These are phyloP conservation scores for Thinopyrum obtusiflorum DNA, from an alignment of 202 grass and related monocot species.

Conservation along the genomic window DNA sequence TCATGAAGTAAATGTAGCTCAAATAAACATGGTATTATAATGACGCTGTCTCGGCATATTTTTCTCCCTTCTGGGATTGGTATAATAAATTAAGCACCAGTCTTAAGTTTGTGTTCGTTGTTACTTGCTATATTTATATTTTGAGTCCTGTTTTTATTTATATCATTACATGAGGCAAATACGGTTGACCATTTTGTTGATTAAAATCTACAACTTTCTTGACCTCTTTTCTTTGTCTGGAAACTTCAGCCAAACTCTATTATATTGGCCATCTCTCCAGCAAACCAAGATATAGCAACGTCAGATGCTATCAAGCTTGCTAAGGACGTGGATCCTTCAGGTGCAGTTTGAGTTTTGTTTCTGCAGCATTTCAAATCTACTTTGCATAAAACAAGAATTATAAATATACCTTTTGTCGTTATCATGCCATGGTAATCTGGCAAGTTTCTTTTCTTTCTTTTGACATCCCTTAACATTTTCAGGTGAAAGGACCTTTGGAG, in stretches of 20 bases:
- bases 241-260: constrained; percentile 78
- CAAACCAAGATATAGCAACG: constrained; percentile 99
- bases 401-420: not conserved
- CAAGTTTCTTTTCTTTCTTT: constrained; percentile 17
- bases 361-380: constrained; percentile 10
- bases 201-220: not conserved
- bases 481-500: constrained; percentile 98
- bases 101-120: not conserved
- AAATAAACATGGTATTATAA: constrained; percentile 5
- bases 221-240: constrained; percentile 26
- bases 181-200: not conserved
- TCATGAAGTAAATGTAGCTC: not conserved
- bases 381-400: not conserved
- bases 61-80: not conserved
- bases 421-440: not conserved
- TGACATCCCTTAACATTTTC: constrained; percentile 31
- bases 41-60: not conserved
- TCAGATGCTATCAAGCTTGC: constrained; percentile 97
- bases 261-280: constrained; percentile 98
- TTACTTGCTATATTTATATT: not conserved
- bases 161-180: not conserved
- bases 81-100: not conserved
- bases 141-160: not conserved
- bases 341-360: constrained; percentile 31
- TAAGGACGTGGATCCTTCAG: constrained; percentile 94